Evolutionary conservation across 768 basidiomycete species (phyloP).

Genomic region (Holtermanniella nyarrowii): DNA sequence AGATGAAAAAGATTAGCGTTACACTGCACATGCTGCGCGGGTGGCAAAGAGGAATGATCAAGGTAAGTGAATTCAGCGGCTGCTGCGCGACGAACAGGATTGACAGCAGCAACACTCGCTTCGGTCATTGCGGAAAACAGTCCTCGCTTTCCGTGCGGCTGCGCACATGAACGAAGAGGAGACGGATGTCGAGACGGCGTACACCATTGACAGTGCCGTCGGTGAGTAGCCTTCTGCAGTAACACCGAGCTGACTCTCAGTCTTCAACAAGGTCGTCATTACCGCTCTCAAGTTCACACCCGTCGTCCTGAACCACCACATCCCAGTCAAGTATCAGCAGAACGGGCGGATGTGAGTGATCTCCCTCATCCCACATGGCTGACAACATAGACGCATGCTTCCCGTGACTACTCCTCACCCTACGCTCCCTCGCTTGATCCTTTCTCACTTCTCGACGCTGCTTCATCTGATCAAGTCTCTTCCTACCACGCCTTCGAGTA

Average conservation of each 20-base stretch:
- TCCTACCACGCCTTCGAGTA: slow-evolving; percentile 47
- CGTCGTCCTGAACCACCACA: slow-evolving; percentile 71
- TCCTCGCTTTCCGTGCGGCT: slow-evolving; percentile 85
- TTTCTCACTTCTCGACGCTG: slow-evolving; percentile 82
- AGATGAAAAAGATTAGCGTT: slow-evolving; percentile 31
- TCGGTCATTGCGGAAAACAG: slow-evolving; percentile 65
- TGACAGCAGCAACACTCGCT: slow-evolving; percentile 65
- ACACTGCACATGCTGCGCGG: slow-evolving; percentile 51
- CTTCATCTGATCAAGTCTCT: slow-evolving; percentile 68
- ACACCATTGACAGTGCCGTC: slow-evolving; percentile 71
- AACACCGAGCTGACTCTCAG: slow-evolving; percentile 41
- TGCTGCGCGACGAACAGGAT: not conserved
- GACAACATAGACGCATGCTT: slow-evolving; percentile 43
- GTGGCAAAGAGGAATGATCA: slow-evolving; percentile 83
- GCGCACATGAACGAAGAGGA: slow-evolving; percentile 80
- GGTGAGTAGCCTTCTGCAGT: slow-evolving; percentile 45
- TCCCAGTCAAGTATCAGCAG: slow-evolving; percentile 70
- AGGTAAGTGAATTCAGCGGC: slow-evolving; percentile 47
- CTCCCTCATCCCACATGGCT: not conserved
- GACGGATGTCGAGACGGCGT: slow-evolving; percentile 56
- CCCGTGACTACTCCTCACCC: slow-evolving; percentile 77
- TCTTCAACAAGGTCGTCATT: slow-evolving; percentile 86
- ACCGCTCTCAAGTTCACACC: slow-evolving; percentile 86
- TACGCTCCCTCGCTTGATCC: slow-evolving; percentile 70
- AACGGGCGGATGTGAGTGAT: slow-evolving; percentile 73